Evolutionary conservation across 2,329 filamentous ascomycete genomes (phyloP), one percentile per base, ranked within the genome.

Genomic region (Zymoseptoria passerinii): DNA sequence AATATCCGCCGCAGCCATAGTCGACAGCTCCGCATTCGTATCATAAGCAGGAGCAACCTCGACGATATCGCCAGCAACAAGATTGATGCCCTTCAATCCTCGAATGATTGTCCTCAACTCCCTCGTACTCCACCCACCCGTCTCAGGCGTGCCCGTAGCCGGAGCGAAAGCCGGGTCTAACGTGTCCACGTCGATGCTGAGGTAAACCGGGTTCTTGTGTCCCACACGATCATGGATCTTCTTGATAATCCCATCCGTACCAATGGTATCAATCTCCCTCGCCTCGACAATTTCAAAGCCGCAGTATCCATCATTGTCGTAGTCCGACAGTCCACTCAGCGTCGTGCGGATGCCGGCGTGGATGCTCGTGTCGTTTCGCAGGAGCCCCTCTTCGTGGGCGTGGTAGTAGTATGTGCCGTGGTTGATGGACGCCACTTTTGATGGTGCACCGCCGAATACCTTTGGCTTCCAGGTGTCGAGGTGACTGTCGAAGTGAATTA

Each of bases 321-420:
- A 92, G 76, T 92, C 89, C 18, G 83, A 87, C 0, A 86, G 85
- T 0, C 89, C 89, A 59, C 83, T 88, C 18, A 94, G 78, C 2
- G 89, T 94, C 0, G 90, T 94, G 57, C 90, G 84, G 72, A 95
- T 94, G 48, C 90, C 90, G 16, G 89, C 90, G 71, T 95, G 90
- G 73, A 95, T 91, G 75, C 91, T 92, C 65, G 83, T 87, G 76
- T 94, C 88, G 70, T 94, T 95, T 62, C 80, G 80, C 19, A 95
- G 78, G 16, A 94, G 78, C 2, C 90, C 90, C 71, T 94, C 89
- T 74, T 85, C 83, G 0, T 86, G 76, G 0, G 89, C 90, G 71
- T 92, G 88, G 75, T 87, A 94, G 76, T 95, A 95, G 77, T 94
- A 94, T 1, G 89, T 94, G 49, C 90, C 90, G 75, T 94, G 66